Base-by-base conservation (phyloP, 345 rosid species). In the Schrenkiella parvula region DNA sequence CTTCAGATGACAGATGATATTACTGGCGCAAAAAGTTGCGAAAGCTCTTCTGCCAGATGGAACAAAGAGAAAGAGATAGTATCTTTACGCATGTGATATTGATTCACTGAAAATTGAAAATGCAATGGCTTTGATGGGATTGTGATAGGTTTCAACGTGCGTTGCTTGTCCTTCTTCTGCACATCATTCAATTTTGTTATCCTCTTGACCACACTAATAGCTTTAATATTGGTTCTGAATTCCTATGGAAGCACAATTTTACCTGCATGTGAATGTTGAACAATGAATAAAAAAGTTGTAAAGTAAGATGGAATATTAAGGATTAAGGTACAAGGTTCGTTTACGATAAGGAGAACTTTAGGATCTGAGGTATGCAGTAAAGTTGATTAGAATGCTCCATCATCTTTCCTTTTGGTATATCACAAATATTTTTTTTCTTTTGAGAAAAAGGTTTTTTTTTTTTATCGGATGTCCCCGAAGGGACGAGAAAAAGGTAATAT, bases 281-380 rank as follows among this genome's bases (percentile, higher is more conserved):
- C 31, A 14, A 13, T 8, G 66, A 58, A 32, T 43, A 6, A 31
- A 23, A 58, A 70, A 22, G 38, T 34, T 70, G 68, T 61, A 51
- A 51, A 62, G 69, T 50, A 50, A 50, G 26, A 61, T 39, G 25
- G 68, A 61, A 61, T 21, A 28, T 23, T 70, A 23, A 18, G 29
- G 66, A 25, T 58, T 61, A 71, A 61, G 75, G 75, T 39, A 71
- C 8, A 28, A 38, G 68, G 61, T 71, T 18, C 68, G 28, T 50
- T 51, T 14, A 19, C 2, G 52, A 60, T 21, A 28, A 28, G 66
- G 66, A 15, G 11, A 29, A 37, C 59, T 59, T 59, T 15, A 26
- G 11, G 51, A 21, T 23, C n/a, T n/a, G 46, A 12, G 1, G 8
- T 26, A 44, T 70, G 13, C 18, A 10, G 37, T 22, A 26, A 13